Evolutionary conservation across 306 rosid genomes (phyloP).

Genomic region (Pueraria montana): DNA sequence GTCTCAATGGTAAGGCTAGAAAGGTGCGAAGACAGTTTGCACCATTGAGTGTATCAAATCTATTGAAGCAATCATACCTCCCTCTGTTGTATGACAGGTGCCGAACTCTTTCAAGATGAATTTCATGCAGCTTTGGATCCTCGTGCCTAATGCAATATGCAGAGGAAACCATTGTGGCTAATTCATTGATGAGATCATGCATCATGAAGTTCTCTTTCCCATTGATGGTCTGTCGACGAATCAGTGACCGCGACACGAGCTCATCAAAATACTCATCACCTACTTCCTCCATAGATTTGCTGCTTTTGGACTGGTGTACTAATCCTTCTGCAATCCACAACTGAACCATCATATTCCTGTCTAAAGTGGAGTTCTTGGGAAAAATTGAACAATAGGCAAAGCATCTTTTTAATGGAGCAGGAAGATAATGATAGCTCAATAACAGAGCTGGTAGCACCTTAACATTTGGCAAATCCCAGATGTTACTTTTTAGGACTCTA

Average conservation of each 20-base stretch:
- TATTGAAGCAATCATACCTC: neutral
- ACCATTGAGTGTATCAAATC: neutral
- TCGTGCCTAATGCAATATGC: neutral
- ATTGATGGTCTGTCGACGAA: neutral
- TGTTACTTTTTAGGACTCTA: conserved; percentile 41
- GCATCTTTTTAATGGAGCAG: conserved; percentile 40
- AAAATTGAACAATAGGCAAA: conserved; percentile 44
- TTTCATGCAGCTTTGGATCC: neutral
- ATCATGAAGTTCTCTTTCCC: neutral
- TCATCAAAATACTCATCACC: conserved; percentile 49
- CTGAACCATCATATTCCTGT: conserved; percentile 2
- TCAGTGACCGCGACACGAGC: conserved; percentile 43
- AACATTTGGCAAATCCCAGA: conserved; percentile 60
- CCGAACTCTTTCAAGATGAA: neutral
- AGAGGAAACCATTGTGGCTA: conserved; percentile 39
- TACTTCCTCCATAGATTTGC: conserved; percentile 28
- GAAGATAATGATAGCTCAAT: conserved; percentile 39
- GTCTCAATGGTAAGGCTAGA: conserved; percentile 6
- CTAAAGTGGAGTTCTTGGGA: conserved; percentile 21
- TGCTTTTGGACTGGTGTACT: neutral
- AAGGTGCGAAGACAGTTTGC: conserved; percentile 14
- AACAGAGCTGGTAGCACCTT: conserved; percentile 42
- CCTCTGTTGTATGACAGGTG: conserved; percentile 44
- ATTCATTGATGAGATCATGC: conserved; percentile 53
- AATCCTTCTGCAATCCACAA: conserved; percentile 61